Base-by-base conservation (phyloP, 164 flowering plant species). In the Saururus chinensis region DNA sequence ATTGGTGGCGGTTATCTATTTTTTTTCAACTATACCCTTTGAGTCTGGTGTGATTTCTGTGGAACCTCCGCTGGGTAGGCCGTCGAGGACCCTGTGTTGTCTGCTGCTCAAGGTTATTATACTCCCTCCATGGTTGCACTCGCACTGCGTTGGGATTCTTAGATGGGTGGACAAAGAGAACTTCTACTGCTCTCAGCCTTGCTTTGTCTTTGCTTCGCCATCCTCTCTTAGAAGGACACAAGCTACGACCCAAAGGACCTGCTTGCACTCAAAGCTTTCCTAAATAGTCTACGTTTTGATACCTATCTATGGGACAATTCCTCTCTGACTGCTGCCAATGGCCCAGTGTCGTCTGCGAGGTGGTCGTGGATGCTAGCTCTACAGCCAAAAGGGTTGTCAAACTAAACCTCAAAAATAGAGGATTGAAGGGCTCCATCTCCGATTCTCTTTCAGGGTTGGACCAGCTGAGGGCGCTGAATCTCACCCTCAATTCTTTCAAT, bases 331-430 rank as follows among this genome's bases (percentile, higher is more conserved):
- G 98, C 73, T 91, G 96, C 66, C 19, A 71, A 22, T 77, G 9
- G 96, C 81, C 75, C 58, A 96, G 96, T 59, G 87, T 91, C 64
- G 23, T 56, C 19, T 91, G 95, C 65, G 65, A 45, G 49, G 13
- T 45, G 17, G 17, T 17, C 49, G 49, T 2, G 0, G 49, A 12
- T 45, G 49, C 17, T 17, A 45, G 57, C 66, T 49, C 17, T 17
- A 1, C 60, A 74, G 57, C 0, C 51, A 76, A 42, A 54, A 70
- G 57, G 63, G 22, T 66, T 53, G 89, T 86, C 55, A 68, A 53
- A 68, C 68, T 91, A 78, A 61, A 66, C 53, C 73, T 90, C 55
- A 67, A 79, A 1, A 59, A 37, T 9, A 73, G 64, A 68, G 81
- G 82, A 35, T 76, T 90, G 58, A 76, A 68, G 63, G 95, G 97